Base-by-base conservation (phyloP, 306 rosid species). In the Benincasa hispida region DNA sequence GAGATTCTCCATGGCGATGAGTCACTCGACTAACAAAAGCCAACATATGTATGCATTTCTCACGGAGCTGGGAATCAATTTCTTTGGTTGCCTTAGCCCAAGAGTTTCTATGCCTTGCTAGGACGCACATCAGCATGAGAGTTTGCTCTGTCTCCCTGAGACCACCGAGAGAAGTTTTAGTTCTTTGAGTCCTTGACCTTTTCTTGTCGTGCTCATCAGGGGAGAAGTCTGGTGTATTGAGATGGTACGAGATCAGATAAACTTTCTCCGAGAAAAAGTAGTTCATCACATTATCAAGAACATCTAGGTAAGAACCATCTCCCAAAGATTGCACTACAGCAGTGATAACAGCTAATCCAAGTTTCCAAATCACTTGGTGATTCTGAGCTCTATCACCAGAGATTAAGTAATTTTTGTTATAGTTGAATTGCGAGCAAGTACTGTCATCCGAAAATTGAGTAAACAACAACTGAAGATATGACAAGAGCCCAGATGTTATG, bases 251-350 rank as follows among this genome's bases (percentile, higher is more conserved):
- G 83, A 94, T 88, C 74, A 87, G 83, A 80, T 77, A 77, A 57
- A 86, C 83, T 83, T 89, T 91, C 89, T 94, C 96, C 22, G 89
- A 86, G 78, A 94, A 93, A 66, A 88, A 87, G 88, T 90, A 94
- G 12, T 87, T 88, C 84, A 87, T 82, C 84, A 90, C 86, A 72
- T 79, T 88, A 69, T 94, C 95, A 85, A 94, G 83, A 81, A 90
- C 72, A 83, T 87, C 89, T 15, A 82, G 77, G 78, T 93, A 88
- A 76, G 84, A 83, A 82, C 93, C 77, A 79, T 87, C 96, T 75
- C 94, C 95, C 80, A 94, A 82, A 78, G 98, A 94, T 80, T 88
- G 88, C 86, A 94, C 86, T 85, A 91, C 85, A 56, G 97, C 92
- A 21, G 96, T 94, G 72, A 91, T 86, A 84, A 94, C 91, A 76